Evolutionary conservation across 805 yeast genomes (phyloP).

Genomic region (Monosporozyma aerobia): DNA sequence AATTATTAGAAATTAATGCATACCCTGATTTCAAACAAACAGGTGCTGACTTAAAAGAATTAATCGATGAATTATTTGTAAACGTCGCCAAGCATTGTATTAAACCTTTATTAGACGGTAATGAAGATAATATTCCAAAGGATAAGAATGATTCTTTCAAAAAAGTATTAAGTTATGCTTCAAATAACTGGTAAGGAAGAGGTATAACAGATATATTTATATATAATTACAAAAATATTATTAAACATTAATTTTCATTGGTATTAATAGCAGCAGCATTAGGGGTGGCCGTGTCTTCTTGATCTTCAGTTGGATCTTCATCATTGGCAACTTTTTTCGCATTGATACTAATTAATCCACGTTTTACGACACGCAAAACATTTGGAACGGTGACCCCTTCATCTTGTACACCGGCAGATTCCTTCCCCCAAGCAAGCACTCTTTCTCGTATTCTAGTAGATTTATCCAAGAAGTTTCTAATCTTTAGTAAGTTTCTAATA

Average conservation of each 20-base stretch:
- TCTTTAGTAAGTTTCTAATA: constrained; percentile 62
- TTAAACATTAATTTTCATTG: no score
- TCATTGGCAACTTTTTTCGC: constrained; percentile 24
- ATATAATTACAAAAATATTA: background rate
- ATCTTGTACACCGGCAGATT: constrained; percentile 60
- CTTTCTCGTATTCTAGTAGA: constrained; percentile 68
- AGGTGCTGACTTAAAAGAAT: constrained; percentile 58
- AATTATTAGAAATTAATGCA: constrained; percentile 76
- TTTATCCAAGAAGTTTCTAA: constrained; percentile 67
- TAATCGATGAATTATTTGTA: constrained; percentile 61
- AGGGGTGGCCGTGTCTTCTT: background rate
- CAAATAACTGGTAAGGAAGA: constrained; percentile 29
- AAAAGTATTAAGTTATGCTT: constrained; percentile 33
- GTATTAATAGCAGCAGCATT: background rate
- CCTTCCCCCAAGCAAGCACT: constrained; percentile 76
- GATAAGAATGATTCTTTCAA: constrained; percentile 21
- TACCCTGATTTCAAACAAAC: constrained; percentile 97
- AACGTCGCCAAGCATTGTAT: constrained; percentile 42
- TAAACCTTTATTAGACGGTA: constrained; percentile 36
- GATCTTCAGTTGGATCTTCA: background rate
- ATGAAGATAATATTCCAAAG: constrained; percentile 5
- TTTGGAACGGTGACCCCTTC: constrained; percentile 34
- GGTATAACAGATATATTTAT: background rate
- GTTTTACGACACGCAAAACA: constrained; percentile 28
- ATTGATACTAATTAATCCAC: constrained; percentile 30